Evolutionary conservation across 352 stramenopile genomes (phyloP).

Genomic region (Globisporangium cylindrosporum): DNA sequence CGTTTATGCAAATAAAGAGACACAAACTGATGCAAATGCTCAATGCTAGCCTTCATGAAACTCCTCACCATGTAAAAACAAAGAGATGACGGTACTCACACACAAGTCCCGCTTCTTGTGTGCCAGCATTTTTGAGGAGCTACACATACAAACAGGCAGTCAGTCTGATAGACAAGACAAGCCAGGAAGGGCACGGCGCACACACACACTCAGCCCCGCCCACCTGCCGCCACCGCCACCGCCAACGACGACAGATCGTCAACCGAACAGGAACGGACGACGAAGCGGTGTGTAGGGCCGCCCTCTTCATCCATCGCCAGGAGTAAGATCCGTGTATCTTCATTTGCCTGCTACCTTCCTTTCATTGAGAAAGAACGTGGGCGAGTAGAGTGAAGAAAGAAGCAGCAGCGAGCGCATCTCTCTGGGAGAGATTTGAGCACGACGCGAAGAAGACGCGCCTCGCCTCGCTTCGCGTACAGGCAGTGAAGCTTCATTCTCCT

Average conservation of each 20-base stretch:
- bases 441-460: background rate
- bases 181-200: background rate
- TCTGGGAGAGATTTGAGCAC: background rate
- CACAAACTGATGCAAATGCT: accelerated
- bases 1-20: background rate
- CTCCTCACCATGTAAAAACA: background rate
- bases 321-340: background rate
- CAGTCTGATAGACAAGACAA: slow-evolving; percentile 4
- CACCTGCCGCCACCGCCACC: background rate
- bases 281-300: background rate
- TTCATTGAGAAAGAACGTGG: background rate
- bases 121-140: slow-evolving; percentile 2
- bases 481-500: background rate
- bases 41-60: background rate
- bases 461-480: background rate
- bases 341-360: background rate
- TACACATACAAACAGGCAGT: slow-evolving; percentile 7
- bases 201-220: background rate
- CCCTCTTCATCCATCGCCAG: background rate
- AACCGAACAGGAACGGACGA: background rate
- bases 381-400: background rate
- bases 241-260: background rate
- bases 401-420: too few relatives aligned
- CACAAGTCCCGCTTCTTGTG: background rate
- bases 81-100: background rate